These are phyloP conservation scores for Taphrina confusa DNA, from an alignment of 1,139 yeast species.

Conservation along the genomic window DNA sequence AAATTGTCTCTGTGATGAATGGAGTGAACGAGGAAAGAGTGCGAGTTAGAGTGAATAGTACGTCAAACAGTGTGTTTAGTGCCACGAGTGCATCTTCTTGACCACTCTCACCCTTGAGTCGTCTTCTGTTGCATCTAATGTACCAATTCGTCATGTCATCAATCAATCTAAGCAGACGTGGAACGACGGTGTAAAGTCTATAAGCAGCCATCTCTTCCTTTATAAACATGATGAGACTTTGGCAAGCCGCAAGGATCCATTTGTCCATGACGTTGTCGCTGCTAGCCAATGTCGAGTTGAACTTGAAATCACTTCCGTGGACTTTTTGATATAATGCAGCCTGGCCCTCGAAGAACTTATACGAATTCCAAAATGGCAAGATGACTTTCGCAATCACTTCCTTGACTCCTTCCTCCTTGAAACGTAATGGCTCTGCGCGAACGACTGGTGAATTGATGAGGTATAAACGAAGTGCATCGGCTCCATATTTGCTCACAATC, in stretches of 20 bases:
- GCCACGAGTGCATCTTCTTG: slow-evolving; percentile 80
- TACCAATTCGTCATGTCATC: slow-evolving; percentile 98
- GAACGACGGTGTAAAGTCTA: slow-evolving; percentile 93
- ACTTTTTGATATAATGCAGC: slow-evolving; percentile 80
- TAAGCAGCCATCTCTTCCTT: slow-evolving; percentile 87
- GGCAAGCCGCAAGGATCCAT: slow-evolving; percentile 94
- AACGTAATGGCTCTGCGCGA: slow-evolving; percentile 92
- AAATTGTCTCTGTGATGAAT: slow-evolving; percentile 85
- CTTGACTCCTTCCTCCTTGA: slow-evolving; percentile 97
- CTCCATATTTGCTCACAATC: slow-evolving; percentile 86
- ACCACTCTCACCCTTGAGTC: slow-evolving; percentile 93
- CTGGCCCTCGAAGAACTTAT: slow-evolving; percentile 93
- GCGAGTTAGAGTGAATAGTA: slow-evolving; percentile 80
- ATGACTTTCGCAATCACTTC: slow-evolving; percentile 94
- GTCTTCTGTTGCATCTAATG: slow-evolving; percentile 95
- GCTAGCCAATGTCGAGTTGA: slow-evolving; percentile 57
- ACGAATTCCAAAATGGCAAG: slow-evolving; percentile 98
- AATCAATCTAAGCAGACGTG: slow-evolving; percentile 80
- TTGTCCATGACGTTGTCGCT: slow-evolving; percentile 93
- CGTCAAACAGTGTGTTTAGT: slow-evolving; percentile 86
- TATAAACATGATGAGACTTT: slow-evolving; percentile 80
- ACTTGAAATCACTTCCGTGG: slow-evolving; percentile 68
- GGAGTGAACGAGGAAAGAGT: slow-evolving; percentile 99
- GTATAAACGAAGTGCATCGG: slow-evolving; percentile 94
- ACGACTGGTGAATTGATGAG: slow-evolving; percentile 96